A percentile compares a stretch with the other conserved stretches of the same genome.
phyloP scores from a whole-genome alignment of 2,329 filamentous ascomycete species.

The Coniella lustricola region DNA sequence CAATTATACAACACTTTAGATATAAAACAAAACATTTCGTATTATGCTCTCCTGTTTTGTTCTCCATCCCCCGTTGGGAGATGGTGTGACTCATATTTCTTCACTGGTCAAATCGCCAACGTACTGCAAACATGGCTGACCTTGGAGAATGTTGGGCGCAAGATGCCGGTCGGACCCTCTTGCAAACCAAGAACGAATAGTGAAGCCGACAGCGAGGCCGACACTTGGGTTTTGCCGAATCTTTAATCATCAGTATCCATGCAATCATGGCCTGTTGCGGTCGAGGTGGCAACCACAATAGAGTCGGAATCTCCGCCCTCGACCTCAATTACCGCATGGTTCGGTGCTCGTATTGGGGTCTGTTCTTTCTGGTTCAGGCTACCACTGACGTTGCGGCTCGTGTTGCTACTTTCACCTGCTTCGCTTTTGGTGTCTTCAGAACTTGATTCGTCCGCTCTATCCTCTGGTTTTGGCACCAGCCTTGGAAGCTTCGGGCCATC shows the following conservation, averaged over 20 bases:
- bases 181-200: no score
- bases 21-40: no score
- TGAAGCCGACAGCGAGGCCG: background rate
- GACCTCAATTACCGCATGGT: constrained; percentile 11
- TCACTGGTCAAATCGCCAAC: no score
- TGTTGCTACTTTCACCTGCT: background rate
- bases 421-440: constrained; percentile 21
- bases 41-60: no score
- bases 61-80: no score
- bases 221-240: background rate
- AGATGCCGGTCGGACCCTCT: background rate
- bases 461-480: background rate
- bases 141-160: no score
- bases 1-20: no score
- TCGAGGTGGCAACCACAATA: constrained; percentile 28
- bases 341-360: background rate
- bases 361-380: background rate
- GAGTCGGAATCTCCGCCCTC: constrained; percentile 23
- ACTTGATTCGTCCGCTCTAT: constrained; percentile 4
- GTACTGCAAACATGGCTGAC: no score
- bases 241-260: constrained; percentile 29
- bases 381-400: background rate
- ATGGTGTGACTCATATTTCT: no score
- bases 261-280: constrained; percentile 22
- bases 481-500: constrained; percentile 7